A percentile compares a stretch with the other conserved stretches of the same genome.
phyloP scores from a whole-genome alignment of 2,329 filamentous ascomycete species.

The Cordyceps militaris region DNA sequence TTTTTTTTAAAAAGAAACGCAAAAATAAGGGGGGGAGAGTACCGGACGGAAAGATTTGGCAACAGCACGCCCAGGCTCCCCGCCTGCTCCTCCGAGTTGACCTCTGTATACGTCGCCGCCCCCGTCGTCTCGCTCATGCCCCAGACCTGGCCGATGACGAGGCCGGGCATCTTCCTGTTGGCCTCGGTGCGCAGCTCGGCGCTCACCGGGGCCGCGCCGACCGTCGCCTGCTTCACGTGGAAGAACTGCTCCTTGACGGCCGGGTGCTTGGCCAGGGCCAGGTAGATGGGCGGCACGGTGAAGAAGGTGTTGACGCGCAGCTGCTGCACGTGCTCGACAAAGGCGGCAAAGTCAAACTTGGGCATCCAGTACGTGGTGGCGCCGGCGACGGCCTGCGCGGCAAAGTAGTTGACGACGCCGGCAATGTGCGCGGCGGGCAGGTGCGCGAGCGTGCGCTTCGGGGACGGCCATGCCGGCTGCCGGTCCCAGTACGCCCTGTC shows the following conservation, averaged over 20 bases:
- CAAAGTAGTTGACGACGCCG: slow-evolving; percentile 37
- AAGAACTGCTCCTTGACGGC: slow-evolving; percentile 50
- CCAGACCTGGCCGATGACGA: slow-evolving; percentile 46
- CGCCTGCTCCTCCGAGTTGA: slow-evolving; percentile 33
- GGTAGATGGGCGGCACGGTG: slow-evolving; percentile 54
- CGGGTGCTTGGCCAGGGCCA: slow-evolving; percentile 50
- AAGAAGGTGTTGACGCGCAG: slow-evolving; percentile 48
- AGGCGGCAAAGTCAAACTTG: slow-evolving; percentile 48
- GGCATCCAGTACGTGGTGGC: slow-evolving; percentile 56
- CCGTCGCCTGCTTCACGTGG: slow-evolving; percentile 37
- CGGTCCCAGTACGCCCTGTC: slow-evolving; percentile 24
- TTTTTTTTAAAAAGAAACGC: neutral
- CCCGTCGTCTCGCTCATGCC: slow-evolving; percentile 51
- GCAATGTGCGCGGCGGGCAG: slow-evolving; percentile 41
- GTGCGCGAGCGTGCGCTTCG: slow-evolving; percentile 33
- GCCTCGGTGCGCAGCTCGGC: slow-evolving; percentile 45
- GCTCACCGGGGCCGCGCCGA: slow-evolving; percentile 51
- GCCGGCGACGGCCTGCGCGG: slow-evolving; percentile 34
- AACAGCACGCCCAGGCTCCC: slow-evolving; percentile 36
- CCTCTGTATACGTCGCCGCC: slow-evolving; percentile 38
- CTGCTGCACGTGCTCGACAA: slow-evolving; percentile 44
- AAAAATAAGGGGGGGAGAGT: neutral
- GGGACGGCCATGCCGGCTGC: slow-evolving; percentile 22
- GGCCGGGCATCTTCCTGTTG: slow-evolving; percentile 39
- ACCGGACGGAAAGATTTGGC: slow-evolving; percentile 25